Percentiles rank a stretch among this genome's conserved stretches.
These are phyloP conservation scores for Aureobasidium vineae DNA, from an alignment of 2,329 filamentous ascomycete species.

Conservation along the genomic window DNA sequence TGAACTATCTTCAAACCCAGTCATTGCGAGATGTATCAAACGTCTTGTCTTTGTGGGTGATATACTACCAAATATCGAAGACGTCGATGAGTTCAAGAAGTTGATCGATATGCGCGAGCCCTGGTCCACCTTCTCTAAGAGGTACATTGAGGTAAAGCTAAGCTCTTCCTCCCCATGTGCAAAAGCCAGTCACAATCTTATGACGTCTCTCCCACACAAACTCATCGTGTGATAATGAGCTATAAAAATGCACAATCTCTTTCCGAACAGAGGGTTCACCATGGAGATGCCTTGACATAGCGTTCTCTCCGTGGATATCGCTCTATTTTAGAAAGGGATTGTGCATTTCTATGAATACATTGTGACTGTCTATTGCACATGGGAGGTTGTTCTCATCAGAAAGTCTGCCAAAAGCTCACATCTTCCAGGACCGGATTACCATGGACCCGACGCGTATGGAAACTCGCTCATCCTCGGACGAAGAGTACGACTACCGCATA, in stretches of 20 bases:
- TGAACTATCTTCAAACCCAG: constrained; percentile 29
- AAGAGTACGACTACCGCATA: constrained; percentile 9
- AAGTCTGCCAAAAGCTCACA: background rate
- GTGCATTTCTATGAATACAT: background rate
- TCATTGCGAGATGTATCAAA: constrained; percentile 33
- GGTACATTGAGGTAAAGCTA: constrained; percentile 26
- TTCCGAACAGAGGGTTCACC: background rate
- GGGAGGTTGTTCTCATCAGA: background rate
- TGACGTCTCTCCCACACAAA: no score
- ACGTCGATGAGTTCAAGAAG: constrained; percentile 26
- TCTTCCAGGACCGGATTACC: background rate
- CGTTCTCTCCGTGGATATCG: background rate
- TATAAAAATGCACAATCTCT: background rate
- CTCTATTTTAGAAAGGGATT: background rate
- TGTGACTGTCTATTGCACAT: no score
- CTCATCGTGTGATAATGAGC: background rate
- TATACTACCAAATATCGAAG: constrained; percentile 30
- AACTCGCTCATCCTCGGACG: background rate
- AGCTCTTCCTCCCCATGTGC: no score
- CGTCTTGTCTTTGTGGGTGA: constrained; percentile 34
- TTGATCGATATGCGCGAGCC: constrained; percentile 25
- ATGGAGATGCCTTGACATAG: background rate
- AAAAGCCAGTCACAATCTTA: no score
- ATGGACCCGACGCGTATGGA: constrained; percentile 1
- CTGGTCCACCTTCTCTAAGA: constrained; percentile 11